Conservation (phyloP, 208 protist genomes). For the Crithidia bombi region DNA sequence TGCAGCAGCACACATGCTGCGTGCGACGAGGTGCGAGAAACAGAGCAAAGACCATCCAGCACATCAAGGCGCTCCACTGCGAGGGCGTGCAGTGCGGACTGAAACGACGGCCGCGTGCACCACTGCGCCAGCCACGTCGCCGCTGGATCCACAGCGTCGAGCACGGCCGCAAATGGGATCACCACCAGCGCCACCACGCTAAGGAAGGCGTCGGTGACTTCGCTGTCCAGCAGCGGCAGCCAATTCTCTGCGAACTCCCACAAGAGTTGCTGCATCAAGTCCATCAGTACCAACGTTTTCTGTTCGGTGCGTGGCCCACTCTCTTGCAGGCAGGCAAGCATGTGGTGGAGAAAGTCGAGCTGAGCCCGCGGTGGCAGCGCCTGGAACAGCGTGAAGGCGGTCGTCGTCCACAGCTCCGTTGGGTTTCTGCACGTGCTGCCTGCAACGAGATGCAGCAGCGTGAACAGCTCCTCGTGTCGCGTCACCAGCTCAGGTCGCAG, state of each 20-base stretch:
- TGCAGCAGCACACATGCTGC: constrained; percentile 24
- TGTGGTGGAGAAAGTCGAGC: constrained; percentile 25
- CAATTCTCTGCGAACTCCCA: constrained; percentile 40
- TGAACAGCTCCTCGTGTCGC: constrained; percentile 12
- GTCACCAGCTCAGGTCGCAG: constrained; percentile 28
- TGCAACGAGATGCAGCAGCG: constrained; percentile 16
- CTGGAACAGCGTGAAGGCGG: constrained; percentile 27
- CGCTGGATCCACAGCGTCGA: constrained; percentile 40
- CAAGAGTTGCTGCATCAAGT: constrained; percentile 27
- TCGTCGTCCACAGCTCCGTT: constrained; percentile 8
- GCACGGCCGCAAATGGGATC: constrained; percentile 29
- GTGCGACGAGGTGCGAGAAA: constrained; percentile 9
- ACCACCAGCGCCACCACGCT: constrained; percentile 39
- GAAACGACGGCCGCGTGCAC: constrained; percentile 40
- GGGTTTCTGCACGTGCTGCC: constrained; percentile 3
- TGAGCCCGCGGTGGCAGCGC: constrained; percentile 17
- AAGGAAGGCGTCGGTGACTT: constrained; percentile 42
- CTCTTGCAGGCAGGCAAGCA: background rate
- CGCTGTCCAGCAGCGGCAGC: constrained; percentile 43
- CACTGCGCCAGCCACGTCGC: constrained; percentile 52
- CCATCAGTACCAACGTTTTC: constrained; percentile 9
- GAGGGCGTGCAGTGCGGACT: constrained; percentile 18
- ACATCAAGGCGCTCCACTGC: background rate
- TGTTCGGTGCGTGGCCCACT: background rate
- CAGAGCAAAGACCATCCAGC: background rate